These are phyloP conservation scores for Mortierella sp. DNA, from an alignment of 371 early-diverging fungal genomes.

Conservation along the genomic window DNA sequence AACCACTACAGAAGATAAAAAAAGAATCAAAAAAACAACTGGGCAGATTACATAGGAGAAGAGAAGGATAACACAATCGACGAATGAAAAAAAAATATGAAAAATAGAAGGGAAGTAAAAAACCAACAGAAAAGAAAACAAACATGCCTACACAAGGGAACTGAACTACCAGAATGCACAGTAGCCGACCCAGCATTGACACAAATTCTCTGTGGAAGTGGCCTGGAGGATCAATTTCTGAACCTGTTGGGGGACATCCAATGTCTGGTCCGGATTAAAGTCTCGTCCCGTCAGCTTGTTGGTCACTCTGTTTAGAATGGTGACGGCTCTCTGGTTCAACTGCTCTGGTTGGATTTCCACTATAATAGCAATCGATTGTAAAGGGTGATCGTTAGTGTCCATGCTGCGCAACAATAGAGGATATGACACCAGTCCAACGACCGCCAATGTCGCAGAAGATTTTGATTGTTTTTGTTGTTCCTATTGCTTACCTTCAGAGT, in stretches of 20 bases:
- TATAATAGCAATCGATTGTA: background rate
- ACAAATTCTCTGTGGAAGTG: slow-evolving; percentile 93
- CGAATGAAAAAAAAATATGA: background rate
- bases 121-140: background rate
- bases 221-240: slow-evolving; percentile 96
- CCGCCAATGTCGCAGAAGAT: background rate
- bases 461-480: background rate
- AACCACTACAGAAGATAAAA: background rate
- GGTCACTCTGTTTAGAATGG: slow-evolving; percentile 71
- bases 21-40: background rate
- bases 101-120: background rate
- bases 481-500: slow-evolving; percentile 29
- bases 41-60: background rate
- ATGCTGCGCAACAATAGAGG: background rate
- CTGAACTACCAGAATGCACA: slow-evolving; percentile 75
- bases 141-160: background rate
- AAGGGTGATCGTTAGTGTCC: background rate
- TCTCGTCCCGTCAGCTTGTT: slow-evolving; percentile 80
- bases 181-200: slow-evolving; percentile 98
- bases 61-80: too few relatives aligned
- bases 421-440: background rate
- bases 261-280: slow-evolving; percentile 83
- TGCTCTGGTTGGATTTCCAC: slow-evolving; percentile 51
- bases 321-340: slow-evolving; percentile 70
- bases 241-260: slow-evolving; percentile 91